Conservation (phyloP, 2,329 filamentous ascomycete genomes). For the Neofusicoccum sp. region DNA sequence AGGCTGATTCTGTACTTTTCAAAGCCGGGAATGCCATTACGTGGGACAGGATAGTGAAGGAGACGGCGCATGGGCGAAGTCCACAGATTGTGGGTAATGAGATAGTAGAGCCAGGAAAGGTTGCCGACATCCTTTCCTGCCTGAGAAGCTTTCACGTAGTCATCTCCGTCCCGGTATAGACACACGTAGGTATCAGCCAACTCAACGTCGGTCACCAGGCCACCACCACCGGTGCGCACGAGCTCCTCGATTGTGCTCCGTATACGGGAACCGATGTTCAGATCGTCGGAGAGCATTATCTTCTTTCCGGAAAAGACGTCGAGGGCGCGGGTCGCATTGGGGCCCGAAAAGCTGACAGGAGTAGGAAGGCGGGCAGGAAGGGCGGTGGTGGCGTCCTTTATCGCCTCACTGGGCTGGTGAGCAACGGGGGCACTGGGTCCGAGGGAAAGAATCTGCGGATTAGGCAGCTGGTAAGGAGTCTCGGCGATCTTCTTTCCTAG, state of each 20-base stretch:
- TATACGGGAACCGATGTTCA: slow-evolving; percentile 68
- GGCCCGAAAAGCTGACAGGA: not conserved
- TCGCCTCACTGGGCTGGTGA: slow-evolving; percentile 39
- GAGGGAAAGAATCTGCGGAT: slow-evolving; percentile 70
- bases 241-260: slow-evolving; percentile 67
- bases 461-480: slow-evolving; percentile 76
- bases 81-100: slow-evolving; percentile 87
- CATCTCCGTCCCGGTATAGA: slow-evolving; percentile 75
- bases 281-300: slow-evolving; percentile 74
- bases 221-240: slow-evolving; percentile 69
- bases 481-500: slow-evolving; percentile 90
- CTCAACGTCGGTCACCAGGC: slow-evolving; percentile 62
- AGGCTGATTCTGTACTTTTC: slow-evolving; percentile 75
- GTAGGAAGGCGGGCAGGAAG: slow-evolving; percentile 42
- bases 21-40: slow-evolving; percentile 76
- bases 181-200: slow-evolving; percentile 83
- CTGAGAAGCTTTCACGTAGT: slow-evolving; percentile 76
- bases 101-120: slow-evolving; percentile 86
- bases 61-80: slow-evolving; percentile 79
- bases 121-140: slow-evolving; percentile 83
- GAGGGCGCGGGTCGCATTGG: slow-evolving; percentile 26
- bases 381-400: slow-evolving; percentile 65
- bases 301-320: slow-evolving; percentile 72
- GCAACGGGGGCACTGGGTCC: slow-evolving; percentile 23
- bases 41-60: slow-evolving; percentile 85